Conservation (phyloP, 352 stramenopile species). For the Phytopythium cucurbitacearum region DNA sequence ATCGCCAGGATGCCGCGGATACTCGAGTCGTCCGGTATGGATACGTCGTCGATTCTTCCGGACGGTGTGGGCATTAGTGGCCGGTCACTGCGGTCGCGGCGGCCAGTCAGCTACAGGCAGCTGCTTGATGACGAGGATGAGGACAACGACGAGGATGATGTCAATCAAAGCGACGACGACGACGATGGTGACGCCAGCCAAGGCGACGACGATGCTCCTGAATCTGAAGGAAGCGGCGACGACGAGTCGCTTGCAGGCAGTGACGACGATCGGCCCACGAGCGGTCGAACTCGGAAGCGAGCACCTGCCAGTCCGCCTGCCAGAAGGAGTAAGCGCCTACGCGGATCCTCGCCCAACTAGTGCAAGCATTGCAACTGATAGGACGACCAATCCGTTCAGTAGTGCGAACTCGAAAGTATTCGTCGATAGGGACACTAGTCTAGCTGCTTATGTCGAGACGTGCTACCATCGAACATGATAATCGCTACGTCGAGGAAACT, state of each 20-base stretch:
- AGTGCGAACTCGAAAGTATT: no score
- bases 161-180: constrained; percentile 4
- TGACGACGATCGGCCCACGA: neutral
- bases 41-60: constrained; percentile 17
- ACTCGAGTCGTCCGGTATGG: constrained; percentile 23
- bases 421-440: no score
- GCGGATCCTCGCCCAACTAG: neutral
- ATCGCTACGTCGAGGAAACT: no score
- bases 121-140: constrained; percentile 27
- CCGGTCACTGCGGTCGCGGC: constrained; percentile 40
- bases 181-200: constrained; percentile 16
- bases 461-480: no score
- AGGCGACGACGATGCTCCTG: constrained; percentile 12
- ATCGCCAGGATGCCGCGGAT: constrained; percentile 37
- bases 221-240: constrained; percentile 21
- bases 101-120: constrained; percentile 43
- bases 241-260: constrained; percentile 5
- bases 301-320: neutral
- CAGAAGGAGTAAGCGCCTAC: constrained; percentile 2
- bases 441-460: no score
- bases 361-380: neutral
- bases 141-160: constrained; percentile 26
- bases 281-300: neutral
- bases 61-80: constrained; percentile 22
- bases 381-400: no score